Evolutionary conservation across 1,139 yeast species (phyloP).

Genomic region (Lodderomyces elongisporus): DNA sequence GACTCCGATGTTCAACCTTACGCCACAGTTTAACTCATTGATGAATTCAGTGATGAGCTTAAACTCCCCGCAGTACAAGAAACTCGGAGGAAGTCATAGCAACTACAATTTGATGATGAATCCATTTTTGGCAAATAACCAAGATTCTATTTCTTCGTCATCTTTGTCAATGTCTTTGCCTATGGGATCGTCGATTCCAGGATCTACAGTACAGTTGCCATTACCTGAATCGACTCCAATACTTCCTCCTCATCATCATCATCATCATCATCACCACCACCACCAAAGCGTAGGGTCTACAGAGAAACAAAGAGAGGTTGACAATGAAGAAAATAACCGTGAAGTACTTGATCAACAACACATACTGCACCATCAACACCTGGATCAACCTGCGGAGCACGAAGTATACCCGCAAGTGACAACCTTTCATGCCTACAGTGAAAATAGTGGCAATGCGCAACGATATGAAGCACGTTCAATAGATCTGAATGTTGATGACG

Average conservation of each 20-base stretch:
- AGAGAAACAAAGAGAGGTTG: conserved; percentile 5
- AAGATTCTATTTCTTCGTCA: conserved; percentile 8
- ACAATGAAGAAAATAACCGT: too few species aligned
- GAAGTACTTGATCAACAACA: conserved; percentile 3
- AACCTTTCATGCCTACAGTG: conserved; percentile 5
- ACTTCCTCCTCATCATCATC: conserved; percentile 1
- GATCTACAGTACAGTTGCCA: too few species aligned
- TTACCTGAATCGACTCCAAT: conserved; percentile 1
- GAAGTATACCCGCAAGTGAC: background rate
- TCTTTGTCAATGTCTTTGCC: background rate
- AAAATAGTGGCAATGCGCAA: conserved; percentile 6
- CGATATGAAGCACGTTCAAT: background rate
- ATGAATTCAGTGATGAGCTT: conserved; percentile 37
- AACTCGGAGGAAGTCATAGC: conserved; percentile 6
- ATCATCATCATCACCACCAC: background rate
- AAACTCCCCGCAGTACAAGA: conserved; percentile 31
- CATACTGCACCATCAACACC: conserved; percentile 4
- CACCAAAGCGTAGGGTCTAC: background rate
- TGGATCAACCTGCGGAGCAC: conserved; percentile 1
- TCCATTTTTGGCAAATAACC: conserved; percentile 30
- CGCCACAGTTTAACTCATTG: conserved; percentile 42
- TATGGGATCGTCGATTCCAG: too few species aligned
- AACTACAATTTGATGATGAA: conserved; percentile 8
- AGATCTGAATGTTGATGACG: background rate
- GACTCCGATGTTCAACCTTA: conserved; percentile 37